Evolutionary conservation across 2,329 filamentous ascomycete species (phyloP).

Genomic region (Raffaelea albimanens): DNA sequence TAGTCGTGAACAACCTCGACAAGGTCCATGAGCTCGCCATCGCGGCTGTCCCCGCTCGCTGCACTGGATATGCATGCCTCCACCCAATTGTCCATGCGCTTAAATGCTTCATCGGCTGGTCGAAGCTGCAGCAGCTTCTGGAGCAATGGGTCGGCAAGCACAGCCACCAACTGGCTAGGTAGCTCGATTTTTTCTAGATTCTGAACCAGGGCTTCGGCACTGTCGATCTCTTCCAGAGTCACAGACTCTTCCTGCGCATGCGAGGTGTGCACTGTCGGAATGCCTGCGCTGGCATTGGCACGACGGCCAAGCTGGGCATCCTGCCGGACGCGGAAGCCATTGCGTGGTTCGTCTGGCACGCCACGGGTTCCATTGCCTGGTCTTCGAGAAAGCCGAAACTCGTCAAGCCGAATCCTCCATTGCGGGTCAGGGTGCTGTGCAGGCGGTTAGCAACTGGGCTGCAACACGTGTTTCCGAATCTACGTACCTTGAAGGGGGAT

Average conservation of each 20-base stretch:
- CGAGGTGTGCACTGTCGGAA: constrained; percentile 66
- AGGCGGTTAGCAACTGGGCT: too few relatives aligned
- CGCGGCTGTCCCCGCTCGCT: constrained; percentile 37
- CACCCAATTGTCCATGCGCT: constrained; percentile 51
- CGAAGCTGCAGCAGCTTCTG: constrained; percentile 67
- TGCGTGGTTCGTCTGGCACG: constrained; percentile 23
- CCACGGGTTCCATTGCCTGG: constrained; percentile 29
- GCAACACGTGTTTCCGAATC: too few relatives aligned
- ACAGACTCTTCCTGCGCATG: constrained; percentile 59
- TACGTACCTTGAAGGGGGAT: constrained; percentile 47
- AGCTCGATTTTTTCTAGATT: constrained; percentile 71
- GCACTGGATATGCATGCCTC: constrained; percentile 45
- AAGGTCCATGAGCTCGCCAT: constrained; percentile 41
- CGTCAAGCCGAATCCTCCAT: constrained; percentile 60
- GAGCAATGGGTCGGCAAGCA: constrained; percentile 64
- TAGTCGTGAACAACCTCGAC: constrained; percentile 48
- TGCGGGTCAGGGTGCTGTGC: constrained; percentile 60
- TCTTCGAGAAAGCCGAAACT: constrained; percentile 52
- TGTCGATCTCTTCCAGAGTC: constrained; percentile 71
- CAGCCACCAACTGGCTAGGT: constrained; percentile 72
- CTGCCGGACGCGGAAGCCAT: constrained; percentile 50
- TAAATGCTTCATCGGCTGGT: constrained; percentile 40
- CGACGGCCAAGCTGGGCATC: constrained; percentile 34
- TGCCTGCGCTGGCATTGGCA: constrained; percentile 23
- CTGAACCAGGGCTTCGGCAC: constrained; percentile 57